phyloP scores from a whole-genome alignment of 192 early-diverging fungal genomes.

The Coemansia reversa region DNA sequence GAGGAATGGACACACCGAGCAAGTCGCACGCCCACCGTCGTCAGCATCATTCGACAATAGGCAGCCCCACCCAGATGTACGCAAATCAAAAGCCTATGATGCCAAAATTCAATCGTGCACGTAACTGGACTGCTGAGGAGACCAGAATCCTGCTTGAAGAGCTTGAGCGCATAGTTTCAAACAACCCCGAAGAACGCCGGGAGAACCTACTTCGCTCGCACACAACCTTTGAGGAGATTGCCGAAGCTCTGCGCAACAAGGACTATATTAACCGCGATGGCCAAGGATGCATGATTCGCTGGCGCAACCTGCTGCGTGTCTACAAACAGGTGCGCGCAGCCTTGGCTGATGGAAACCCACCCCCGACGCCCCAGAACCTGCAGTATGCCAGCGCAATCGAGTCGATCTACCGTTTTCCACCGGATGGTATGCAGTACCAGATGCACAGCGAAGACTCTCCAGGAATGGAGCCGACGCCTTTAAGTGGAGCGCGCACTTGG shows the following conservation, averaged over 20 bases:
- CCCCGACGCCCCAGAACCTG: conserved; percentile 28
- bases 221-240: conserved; percentile 52
- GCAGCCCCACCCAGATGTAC: conserved; percentile 33
- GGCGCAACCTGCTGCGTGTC: conserved; percentile 70
- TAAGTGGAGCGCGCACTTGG: conserved; percentile 39
- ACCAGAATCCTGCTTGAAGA: conserved; percentile 50
- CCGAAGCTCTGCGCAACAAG: conserved; percentile 41
- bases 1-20: conserved; percentile 19
- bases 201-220: conserved; percentile 48
- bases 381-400: conserved; percentile 52
- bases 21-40: conserved; percentile 13
- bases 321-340: conserved; percentile 73
- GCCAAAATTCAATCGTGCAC: conserved; percentile 56
- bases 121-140: conserved; percentile 56
- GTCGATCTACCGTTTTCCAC: conserved; percentile 54
- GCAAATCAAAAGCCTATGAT: conserved; percentile 51
- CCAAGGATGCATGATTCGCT: conserved; percentile 58
- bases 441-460: conserved; percentile 39
- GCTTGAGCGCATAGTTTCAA: conserved; percentile 51
- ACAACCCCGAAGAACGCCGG: conserved; percentile 50
- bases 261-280: conserved; percentile 50
- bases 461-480: conserved; percentile 24
- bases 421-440: conserved; percentile 37
- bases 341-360: conserved; percentile 58
- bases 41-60: conserved; percentile 7